Percentiles rank a stretch among this genome's conserved stretches.
phyloP scores from a whole-genome alignment of 1,284 basidiomycete species.

The Polyporus tsugae region DNA sequence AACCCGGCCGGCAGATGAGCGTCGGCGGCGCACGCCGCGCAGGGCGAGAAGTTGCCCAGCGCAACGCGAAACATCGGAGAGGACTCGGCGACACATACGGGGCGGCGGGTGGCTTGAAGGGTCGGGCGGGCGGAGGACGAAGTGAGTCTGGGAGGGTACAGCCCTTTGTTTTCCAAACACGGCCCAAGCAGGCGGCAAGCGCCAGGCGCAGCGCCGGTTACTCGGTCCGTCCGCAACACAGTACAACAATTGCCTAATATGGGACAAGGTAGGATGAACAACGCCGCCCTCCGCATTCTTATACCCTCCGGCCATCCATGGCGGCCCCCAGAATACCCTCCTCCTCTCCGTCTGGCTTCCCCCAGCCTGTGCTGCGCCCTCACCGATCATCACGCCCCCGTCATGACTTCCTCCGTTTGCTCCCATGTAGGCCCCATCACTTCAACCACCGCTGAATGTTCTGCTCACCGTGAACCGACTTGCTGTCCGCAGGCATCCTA shows the following conservation, averaged over 20 bases:
- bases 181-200: slow-evolving; percentile 13
- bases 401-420: slow-evolving; percentile 31
- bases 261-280: slow-evolving; percentile 35
- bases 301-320: slow-evolving; percentile 27
- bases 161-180: slow-evolving; percentile 36
- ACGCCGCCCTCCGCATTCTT: slow-evolving; percentile 25
- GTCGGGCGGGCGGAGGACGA: slow-evolving; percentile 8
- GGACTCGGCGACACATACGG: not conserved
- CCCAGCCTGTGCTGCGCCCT: slow-evolving; percentile 14
- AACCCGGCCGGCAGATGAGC: not conserved
- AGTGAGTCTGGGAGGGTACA: slow-evolving; percentile 19
- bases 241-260: slow-evolving; percentile 36
- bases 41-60: not conserved
- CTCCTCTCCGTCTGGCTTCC: not conserved
- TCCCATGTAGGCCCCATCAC: slow-evolving; percentile 31
- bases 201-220: slow-evolving; percentile 7
- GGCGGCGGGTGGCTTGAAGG: not conserved
- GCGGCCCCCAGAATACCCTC: slow-evolving; percentile 23
- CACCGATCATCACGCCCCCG: slow-evolving; percentile 14
- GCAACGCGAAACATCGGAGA: not conserved
- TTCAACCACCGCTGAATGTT: slow-evolving; percentile 1
- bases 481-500: slow-evolving; percentile 31
- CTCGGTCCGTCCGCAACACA: slow-evolving; percentile 17
- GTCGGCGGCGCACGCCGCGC: not conserved
- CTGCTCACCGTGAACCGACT: slow-evolving; percentile 5